Evolutionary conservation across 148 eudicot genomes (phyloP).

Genomic region (Chenopodium suecicum): DNA sequence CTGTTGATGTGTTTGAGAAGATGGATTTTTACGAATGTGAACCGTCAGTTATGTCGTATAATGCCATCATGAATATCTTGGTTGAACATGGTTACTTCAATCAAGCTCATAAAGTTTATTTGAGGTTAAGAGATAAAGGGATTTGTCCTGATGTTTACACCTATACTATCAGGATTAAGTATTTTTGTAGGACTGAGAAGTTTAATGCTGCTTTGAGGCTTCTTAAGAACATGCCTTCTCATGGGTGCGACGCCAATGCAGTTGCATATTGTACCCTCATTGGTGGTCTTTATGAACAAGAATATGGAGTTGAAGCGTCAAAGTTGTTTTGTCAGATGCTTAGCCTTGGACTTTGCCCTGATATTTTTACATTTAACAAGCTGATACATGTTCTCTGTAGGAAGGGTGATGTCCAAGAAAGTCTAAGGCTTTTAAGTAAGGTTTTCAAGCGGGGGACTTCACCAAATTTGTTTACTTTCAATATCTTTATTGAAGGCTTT

Average conservation of each 20-base stretch:
- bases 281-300: conserved; percentile 67
- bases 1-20: conserved; percentile 86
- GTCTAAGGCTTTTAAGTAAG: conserved; percentile 70
- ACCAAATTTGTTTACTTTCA: conserved; percentile 85
- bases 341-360: conserved; percentile 54
- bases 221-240: conserved; percentile 65
- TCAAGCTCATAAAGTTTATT: conserved; percentile 93
- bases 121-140: conserved; percentile 73
- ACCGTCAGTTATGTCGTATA: conserved; percentile 64
- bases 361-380: conserved; percentile 77
- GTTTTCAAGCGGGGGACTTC: conserved; percentile 78
- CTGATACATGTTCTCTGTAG: conserved; percentile 63
- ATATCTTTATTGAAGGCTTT: conserved; percentile 81
- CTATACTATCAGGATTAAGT: conserved; percentile 77
- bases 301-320: conserved; percentile 49
- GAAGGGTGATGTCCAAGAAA: conserved; percentile 60
- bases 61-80: conserved; percentile 81
- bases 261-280: conserved; percentile 82
- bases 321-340: conserved; percentile 90
- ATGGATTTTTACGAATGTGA: conserved; percentile 90
- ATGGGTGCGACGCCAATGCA: conserved; percentile 75
- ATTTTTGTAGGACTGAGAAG: conserved; percentile 76
- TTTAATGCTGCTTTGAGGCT: conserved; percentile 80
- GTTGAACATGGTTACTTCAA: conserved; percentile 62
- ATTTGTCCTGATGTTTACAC: conserved; percentile 79